Base-by-base conservation (phyloP, 2,329 filamentous ascomycete species). In the Exserohilum turcica region DNA sequence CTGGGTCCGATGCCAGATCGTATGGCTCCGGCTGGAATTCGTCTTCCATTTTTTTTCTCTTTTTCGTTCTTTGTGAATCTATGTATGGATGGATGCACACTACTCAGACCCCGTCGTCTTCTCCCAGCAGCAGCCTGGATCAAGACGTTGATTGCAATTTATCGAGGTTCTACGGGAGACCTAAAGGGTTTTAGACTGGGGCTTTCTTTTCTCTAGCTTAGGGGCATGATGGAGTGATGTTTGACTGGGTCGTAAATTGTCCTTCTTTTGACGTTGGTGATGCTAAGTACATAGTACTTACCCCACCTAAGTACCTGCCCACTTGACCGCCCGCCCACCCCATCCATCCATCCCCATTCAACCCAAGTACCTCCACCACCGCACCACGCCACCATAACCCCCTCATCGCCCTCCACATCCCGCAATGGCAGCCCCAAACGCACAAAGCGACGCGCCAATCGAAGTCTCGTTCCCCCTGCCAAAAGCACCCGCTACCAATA, bases 1-100 rank as follows among this genome's bases (percentile, higher is more conserved):
- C 91, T 0, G 87, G 85, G 65, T 97, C 92, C 8, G 84, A 79
- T 43, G 88, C 80, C 13, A 84, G 83, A 52, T 88, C 84, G 59
- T 86, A 86, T 46, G 87, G 80, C 2, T 84, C 86, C 29, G 76
- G 76, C 86, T 86, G 89, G 50, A 75, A 72, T 48, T 61, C 64
- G 6, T 63, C 54, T 18, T 56, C 53, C 69, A 70, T 70, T 1
- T 54, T 47, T 35, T 32, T 47, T 35, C 28, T 13, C 9, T 1
- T n/a, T 10, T n/a, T 12, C n/a, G n/a, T n/a, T n/a, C n/a, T n/a
- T n/a, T n/a, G n/a, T n/a, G n/a, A 24, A 7, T 40, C 18, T 13
- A 10, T 27, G 18, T 10, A 38, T 31, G n/a, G n/a, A n/a, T n/a
- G n/a, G n/a, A n/a, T n/a, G n/a, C n/a, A n/a, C n/a, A n/a, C n/a